Percentiles rank a stretch among this genome's conserved stretches.
Evolutionary conservation across 179 eudicot species (phyloP).

Genomic region (Vitellaria paradoxa): DNA sequence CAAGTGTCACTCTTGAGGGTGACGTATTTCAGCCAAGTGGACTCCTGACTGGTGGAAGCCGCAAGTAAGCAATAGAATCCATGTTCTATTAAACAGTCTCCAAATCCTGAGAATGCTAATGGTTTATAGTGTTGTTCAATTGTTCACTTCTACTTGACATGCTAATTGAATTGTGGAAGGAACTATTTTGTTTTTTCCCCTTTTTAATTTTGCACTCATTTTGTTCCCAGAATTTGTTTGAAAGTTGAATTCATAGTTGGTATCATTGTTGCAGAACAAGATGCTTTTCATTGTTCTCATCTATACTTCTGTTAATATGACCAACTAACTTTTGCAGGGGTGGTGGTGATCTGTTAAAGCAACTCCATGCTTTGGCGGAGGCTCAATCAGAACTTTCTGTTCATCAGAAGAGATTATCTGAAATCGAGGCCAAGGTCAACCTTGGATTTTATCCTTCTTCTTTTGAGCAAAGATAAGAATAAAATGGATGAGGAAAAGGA

Average conservation of each 20-base stretch:
- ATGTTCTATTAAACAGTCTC: slow-evolving; percentile 3
- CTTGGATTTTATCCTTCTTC: not conserved
- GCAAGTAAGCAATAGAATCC: slow-evolving; percentile 49
- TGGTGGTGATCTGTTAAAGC: slow-evolving; percentile 84
- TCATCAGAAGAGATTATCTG: slow-evolving; percentile 76
- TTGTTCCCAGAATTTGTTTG: not conserved
- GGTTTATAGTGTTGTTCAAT: not conserved
- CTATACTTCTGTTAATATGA: not conserved
- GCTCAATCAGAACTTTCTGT: slow-evolving; percentile 69
- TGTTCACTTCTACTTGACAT: not conserved
- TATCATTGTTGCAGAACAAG: too few relatives aligned
- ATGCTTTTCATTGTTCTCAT: not conserved
- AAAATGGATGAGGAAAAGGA: not conserved
- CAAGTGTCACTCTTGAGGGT: slow-evolving; percentile 93
- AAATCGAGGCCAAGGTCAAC: slow-evolving; percentile 85
- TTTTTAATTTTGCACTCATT: not conserved
- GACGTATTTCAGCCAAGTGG: slow-evolving; percentile 98
- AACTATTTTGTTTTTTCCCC: too few relatives aligned
- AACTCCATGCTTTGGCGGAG: slow-evolving; percentile 78
- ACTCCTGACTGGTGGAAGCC: slow-evolving; percentile 97
- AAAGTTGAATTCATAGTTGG: not conserved
- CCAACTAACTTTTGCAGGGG: slow-evolving; percentile 62
- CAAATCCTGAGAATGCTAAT: not conserved
- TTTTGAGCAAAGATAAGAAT: not conserved
- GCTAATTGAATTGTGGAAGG: not conserved